A percentile compares a stretch with the other conserved stretches of the same genome.
These are phyloP conservation scores for Haplosporangium sp. DNA, from an alignment of 371 early-diverging fungal species.

Conservation along the genomic window DNA sequence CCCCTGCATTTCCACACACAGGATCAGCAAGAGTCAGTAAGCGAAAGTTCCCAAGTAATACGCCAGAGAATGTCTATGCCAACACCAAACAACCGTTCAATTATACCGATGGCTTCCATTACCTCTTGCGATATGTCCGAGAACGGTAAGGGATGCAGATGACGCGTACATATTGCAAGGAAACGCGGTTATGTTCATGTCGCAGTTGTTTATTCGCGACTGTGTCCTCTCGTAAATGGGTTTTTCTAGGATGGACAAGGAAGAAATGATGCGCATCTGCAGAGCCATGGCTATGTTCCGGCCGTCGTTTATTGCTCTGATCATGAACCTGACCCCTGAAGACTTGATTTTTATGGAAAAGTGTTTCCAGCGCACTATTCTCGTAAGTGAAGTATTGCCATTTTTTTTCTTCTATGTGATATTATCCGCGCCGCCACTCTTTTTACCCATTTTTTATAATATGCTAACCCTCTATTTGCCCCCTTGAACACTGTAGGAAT, in stretches of 20 bases:
- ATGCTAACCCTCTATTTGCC: not conserved
- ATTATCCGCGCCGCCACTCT: not conserved
- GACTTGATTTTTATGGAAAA: conserved; percentile 94
- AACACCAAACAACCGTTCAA: conserved; percentile 81
- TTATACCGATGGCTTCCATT: conserved; percentile 92
- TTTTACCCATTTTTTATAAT: not conserved
- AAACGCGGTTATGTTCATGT: not conserved
- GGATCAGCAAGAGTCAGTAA: conserved; percentile 30
- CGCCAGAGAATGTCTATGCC: conserved; percentile 78
- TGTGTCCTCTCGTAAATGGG: too few species aligned
- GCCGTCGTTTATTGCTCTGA: conserved; percentile 89
- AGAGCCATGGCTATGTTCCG: conserved; percentile 86
- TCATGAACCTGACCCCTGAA: conserved; percentile 89
- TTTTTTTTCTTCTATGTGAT: not conserved
- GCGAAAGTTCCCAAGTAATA: conserved; percentile 49
- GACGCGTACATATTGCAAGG: not conserved
- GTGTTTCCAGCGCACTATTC: conserved; percentile 85
- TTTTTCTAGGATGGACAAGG: conserved; percentile 76
- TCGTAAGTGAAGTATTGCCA: conserved; percentile 57
- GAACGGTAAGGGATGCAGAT: conserved; percentile 65
- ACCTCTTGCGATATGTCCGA: conserved; percentile 79
- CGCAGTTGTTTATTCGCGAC: too few species aligned
- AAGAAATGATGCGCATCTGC: conserved; percentile 85
- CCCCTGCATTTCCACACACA: conserved; percentile 29
- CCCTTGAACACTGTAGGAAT: conserved; percentile 66